A percentile compares a stretch with the other conserved stretches of the same genome.
Conservation (phyloP, 129 eudicot species). For the Pittosporum tobira region DNA sequence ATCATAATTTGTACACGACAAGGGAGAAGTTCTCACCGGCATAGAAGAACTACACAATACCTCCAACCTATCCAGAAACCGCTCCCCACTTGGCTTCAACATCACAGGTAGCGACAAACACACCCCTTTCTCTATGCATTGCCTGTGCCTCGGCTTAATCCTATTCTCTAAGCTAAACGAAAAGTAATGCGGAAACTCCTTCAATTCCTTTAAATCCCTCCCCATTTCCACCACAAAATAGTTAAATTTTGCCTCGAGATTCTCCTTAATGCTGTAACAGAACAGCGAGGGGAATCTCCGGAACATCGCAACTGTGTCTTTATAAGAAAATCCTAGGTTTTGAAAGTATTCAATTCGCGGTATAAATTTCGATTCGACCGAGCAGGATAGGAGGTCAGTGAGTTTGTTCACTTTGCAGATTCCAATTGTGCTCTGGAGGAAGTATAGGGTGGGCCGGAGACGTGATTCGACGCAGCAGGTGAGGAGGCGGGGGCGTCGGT, state of each 20-base stretch:
- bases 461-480: constrained; percentile 42
- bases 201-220: constrained; percentile 65
- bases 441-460: constrained; percentile 79
- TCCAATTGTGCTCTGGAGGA: constrained; percentile 77
- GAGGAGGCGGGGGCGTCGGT: constrained; percentile 82
- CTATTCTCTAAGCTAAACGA: constrained; percentile 81
- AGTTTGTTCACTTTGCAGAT: constrained; percentile 35
- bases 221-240: constrained; percentile 84
- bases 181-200: constrained; percentile 72
- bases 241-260: constrained; percentile 66
- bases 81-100: constrained; percentile 46
- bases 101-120: constrained; percentile 60
- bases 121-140: constrained; percentile 62
- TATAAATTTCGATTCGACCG: constrained; percentile 61
- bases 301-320: constrained; percentile 54
- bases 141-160: constrained; percentile 65
- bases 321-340: constrained; percentile 46
- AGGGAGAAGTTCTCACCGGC: constrained; percentile 65
- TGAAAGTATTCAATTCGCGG: constrained; percentile 65
- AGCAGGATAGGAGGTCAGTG: constrained; percentile 57
- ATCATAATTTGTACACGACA: constrained; percentile 51
- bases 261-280: constrained; percentile 66
- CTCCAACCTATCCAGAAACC: constrained; percentile 58
- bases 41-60: constrained; percentile 50
- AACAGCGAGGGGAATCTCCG: constrained; percentile 71